A percentile compares a stretch with the other conserved stretches of the same genome.
Conservation (phyloP, 176 grass and related monocot genomes). For the Panicum miliaceum region DNA sequence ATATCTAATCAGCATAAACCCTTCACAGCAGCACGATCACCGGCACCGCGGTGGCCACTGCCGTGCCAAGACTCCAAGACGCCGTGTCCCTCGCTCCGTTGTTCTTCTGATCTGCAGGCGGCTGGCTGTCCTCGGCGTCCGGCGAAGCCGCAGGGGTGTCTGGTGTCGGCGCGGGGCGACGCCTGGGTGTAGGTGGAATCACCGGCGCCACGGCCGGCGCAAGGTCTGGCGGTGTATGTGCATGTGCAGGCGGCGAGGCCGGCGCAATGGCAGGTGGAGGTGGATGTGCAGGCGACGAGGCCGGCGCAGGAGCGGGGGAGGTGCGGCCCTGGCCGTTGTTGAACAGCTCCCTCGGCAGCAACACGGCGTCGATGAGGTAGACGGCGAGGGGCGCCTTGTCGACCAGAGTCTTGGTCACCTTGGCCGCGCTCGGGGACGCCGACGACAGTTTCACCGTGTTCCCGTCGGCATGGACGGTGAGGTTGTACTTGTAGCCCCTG, state of each 20-base stretch:
- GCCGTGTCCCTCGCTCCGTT: slow-evolving; percentile 16
- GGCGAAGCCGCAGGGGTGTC: not conserved
- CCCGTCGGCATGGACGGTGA: slow-evolving; percentile 26
- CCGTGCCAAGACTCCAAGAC: slow-evolving; percentile 34
- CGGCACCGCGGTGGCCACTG: not conserved
- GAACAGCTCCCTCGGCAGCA: slow-evolving; percentile 32
- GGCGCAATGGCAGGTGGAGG: not conserved
- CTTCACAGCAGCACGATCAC: slow-evolving; percentile 16
- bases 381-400: slow-evolving; percentile 29
- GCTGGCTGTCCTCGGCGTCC: not conserved
- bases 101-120: slow-evolving; percentile 27
- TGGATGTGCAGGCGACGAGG: not conserved
- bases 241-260: not conserved
- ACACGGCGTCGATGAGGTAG: slow-evolving; percentile 51
- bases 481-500: slow-evolving; percentile 36
- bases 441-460: slow-evolving; percentile 29
- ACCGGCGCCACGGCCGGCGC: not conserved
- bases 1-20: not conserved
- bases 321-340: not conserved
- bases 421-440: not conserved
- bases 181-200: not conserved
- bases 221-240: not conserved
- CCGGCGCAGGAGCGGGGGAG: not conserved
- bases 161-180: not conserved
- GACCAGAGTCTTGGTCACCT: slow-evolving; percentile 17